Conservation (phyloP, 768 basidiomycete genomes). For the Lentinula lateritia region DNA sequence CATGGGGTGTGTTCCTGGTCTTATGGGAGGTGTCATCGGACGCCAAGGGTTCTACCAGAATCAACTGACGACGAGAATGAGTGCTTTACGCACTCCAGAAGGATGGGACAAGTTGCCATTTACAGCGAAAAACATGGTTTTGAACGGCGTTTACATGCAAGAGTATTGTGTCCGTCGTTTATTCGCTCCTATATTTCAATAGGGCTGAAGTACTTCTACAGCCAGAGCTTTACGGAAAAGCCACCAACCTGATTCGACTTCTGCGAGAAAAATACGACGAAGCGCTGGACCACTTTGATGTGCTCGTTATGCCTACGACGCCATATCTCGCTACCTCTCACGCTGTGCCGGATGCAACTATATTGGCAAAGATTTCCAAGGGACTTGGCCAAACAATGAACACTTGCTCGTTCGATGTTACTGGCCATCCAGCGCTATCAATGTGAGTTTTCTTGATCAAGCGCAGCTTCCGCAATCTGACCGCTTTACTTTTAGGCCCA, state of each 20-base stretch:
- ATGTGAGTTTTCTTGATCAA: background rate
- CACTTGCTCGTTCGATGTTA: constrained; percentile 4
- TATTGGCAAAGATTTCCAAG: constrained; percentile 1
- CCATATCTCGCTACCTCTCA: constrained; percentile 2
- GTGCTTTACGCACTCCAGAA: background rate
- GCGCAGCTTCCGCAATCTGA: background rate
- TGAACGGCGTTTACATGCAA: constrained; percentile 3
- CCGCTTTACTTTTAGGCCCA: background rate
- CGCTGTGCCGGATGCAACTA: background rate
- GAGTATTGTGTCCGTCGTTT: background rate
- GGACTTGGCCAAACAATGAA: constrained; percentile 3
- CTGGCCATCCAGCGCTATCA: background rate
- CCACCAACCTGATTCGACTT: background rate
- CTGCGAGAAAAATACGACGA: background rate
- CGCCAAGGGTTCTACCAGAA: background rate
- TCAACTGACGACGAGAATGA: background rate
- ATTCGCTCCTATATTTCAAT: background rate
- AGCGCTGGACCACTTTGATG: background rate
- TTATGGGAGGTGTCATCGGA: background rate
- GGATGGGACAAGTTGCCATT: constrained; percentile 3
- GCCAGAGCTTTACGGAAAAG: constrained; percentile 6
- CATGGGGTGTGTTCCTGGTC: background rate
- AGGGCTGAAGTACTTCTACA: background rate
- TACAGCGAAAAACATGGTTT: constrained; percentile 1
- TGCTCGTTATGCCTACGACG: constrained; percentile 7